These are phyloP conservation scores for Oryza coarctata DNA, from an alignment of 176 grass and related monocot species.

Conservation along the genomic window DNA sequence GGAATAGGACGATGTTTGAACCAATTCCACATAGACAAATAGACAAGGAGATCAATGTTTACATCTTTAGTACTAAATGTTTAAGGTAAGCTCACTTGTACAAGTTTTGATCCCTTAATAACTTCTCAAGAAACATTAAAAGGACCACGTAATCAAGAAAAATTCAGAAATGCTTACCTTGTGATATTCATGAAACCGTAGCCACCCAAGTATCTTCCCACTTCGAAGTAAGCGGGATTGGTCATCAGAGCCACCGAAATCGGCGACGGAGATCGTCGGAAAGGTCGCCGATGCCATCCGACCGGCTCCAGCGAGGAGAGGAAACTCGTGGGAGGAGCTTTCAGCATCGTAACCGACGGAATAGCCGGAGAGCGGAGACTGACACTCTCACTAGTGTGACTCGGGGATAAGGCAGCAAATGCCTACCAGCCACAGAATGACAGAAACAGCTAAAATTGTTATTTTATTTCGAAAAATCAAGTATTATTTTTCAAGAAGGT, in stretches of 20 bases:
- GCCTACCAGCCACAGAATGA: conserved; percentile 29
- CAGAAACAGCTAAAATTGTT: not conserved
- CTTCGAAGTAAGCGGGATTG: conserved; percentile 79
- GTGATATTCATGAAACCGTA: conserved; percentile 97
- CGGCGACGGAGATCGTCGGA: not conserved
- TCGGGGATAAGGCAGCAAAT: conserved; percentile 22
- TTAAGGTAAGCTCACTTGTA: not conserved
- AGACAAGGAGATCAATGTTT: not conserved
- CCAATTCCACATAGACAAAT: not conserved
- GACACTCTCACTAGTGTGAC: not conserved
- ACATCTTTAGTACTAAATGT: conserved; percentile 23
- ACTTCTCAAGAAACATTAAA: not conserved
- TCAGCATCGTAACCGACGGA: conserved; percentile 38
- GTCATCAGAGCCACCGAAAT: conserved; percentile 58
- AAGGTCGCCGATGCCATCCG: conserved; percentile 11
- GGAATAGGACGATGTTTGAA: not conserved
- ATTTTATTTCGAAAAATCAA: not conserved
- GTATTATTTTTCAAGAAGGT: not conserved
- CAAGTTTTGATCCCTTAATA: not conserved
- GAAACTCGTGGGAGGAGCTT: conserved; percentile 35
- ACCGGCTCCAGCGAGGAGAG: conserved; percentile 34
- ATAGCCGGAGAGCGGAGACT: not conserved
- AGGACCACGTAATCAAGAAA: not conserved
- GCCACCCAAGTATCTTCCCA: conserved; percentile 69
- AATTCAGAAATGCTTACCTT: conserved; percentile 47